Conservation (phyloP, 2,329 filamentous ascomycete species). For the Chaetomium strumarium region DNA sequence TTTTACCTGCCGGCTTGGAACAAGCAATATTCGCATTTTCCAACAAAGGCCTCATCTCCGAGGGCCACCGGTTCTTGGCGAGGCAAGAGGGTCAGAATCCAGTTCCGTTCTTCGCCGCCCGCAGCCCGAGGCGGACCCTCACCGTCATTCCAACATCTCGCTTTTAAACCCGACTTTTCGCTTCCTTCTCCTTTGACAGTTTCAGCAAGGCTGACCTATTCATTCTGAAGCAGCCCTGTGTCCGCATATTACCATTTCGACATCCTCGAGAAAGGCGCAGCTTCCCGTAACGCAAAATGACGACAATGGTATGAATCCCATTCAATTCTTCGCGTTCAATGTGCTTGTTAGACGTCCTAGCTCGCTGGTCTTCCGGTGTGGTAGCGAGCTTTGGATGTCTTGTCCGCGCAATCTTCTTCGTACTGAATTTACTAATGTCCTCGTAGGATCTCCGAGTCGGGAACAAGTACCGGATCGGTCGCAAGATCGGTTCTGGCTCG, state of each 20-base stretch:
- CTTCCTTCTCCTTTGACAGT: too few species aligned
- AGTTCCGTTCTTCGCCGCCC: background rate
- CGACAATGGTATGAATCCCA: slow-evolving; percentile 43
- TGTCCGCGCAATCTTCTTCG: background rate
- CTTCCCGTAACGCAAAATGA: slow-evolving; percentile 36
- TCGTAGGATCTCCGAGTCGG: slow-evolving; percentile 91
- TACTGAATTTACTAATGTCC: background rate
- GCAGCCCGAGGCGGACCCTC: background rate
- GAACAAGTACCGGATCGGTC: slow-evolving; percentile 99
- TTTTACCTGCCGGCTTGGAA: background rate
- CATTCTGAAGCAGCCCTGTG: too few species aligned
- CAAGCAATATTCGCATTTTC: background rate
- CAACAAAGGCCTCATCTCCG: slow-evolving; percentile 9
- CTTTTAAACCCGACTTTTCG: too few species aligned
- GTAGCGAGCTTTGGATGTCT: background rate
- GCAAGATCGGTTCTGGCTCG: slow-evolving; percentile 95
- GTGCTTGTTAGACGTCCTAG: background rate
- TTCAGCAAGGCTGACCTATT: too few species aligned
- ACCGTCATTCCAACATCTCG: background rate
- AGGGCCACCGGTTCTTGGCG: slow-evolving; percentile 6
- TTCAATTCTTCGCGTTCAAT: background rate
- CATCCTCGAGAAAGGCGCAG: background rate
- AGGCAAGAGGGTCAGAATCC: background rate
- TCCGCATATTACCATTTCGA: too few species aligned
- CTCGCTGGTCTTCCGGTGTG: too few species aligned